These are phyloP conservation scores for Rusavskia elegans DNA, from an alignment of 495 filamentous ascomycete genomes.

Conservation along the genomic window DNA sequence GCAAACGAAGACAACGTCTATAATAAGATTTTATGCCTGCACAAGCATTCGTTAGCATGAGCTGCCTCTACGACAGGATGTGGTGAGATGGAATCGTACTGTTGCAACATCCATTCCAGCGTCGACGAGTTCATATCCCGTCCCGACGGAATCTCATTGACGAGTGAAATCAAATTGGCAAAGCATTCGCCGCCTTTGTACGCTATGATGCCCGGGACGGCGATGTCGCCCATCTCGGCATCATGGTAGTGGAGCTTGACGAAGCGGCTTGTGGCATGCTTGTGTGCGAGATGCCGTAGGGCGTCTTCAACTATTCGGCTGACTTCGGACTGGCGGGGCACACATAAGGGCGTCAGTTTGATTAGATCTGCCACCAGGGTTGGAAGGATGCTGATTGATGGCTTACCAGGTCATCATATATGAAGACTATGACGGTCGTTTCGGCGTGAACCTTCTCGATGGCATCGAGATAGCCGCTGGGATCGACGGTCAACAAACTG, in stretches of 20 bases:
- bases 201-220: slow-evolving; percentile 75
- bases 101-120: slow-evolving; percentile 44
- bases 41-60: no score
- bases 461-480: slow-evolving; percentile 80
- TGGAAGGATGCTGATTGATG: background rate
- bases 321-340: slow-evolving; percentile 45
- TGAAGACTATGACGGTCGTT: slow-evolving; percentile 83
- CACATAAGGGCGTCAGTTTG: background rate
- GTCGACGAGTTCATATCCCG: slow-evolving; percentile 39
- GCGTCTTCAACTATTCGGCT: slow-evolving; percentile 64
- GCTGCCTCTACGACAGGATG: background rate
- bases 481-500: slow-evolving; percentile 69
- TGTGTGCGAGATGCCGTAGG: slow-evolving; percentile 51
- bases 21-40: no score
- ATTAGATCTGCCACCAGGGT: background rate
- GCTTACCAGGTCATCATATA: slow-evolving; percentile 79
- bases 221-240: slow-evolving; percentile 85
- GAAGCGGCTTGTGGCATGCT: slow-evolving; percentile 60
- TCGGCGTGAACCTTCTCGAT: slow-evolving; percentile 74
- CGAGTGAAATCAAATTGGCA: slow-evolving; percentile 70
- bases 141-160: slow-evolving; percentile 66
- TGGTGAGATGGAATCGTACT: slow-evolving; percentile 25
- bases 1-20: no score
- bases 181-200: slow-evolving; percentile 85
- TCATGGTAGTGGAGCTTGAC: slow-evolving; percentile 84